Evolutionary conservation across 192 early-diverging fungal genomes (phyloP), one percentile per base, ranked within the genome.

Genomic region (Physocladia obscura): DNA sequence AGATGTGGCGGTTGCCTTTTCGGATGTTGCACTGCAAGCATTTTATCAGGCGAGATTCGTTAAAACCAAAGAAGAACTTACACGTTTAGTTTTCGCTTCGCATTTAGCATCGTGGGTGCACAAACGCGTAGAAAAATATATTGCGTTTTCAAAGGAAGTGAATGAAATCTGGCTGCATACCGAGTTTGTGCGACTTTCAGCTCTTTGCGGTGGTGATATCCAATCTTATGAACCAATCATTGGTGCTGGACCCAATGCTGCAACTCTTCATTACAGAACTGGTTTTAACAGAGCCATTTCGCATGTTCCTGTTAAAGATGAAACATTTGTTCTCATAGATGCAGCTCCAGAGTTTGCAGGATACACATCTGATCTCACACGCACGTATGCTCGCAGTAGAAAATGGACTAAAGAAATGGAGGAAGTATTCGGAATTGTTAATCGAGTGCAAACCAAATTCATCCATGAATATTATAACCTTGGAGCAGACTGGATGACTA

Each of bases 351-450:
- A 92, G 63, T 84, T 77, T 56, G 72, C 81, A 30, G 85, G 87
- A 68, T 97, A 97, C 77, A 91, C 90, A 24, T 90, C 88, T 13
- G 95, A 97, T 70, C 83, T 97, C 65, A 97, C 95, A 2, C 87
- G 95, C n/a, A 92, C 90, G 2, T 79, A 77, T 40, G 61, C 67
- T 5, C 58, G 71, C 3, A 27, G 47, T 3, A 50, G 50, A 1
- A 49, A 65, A 51, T 67, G 52, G 63, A 67, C 50, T 3, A 61
- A 13, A 3, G 19, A 75, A 36, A 60, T 69, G 67, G 24, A 51
- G 30, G 73, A 75, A 62, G 73, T 75, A 21, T 61, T 61, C 27
- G 64, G 67, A 29, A 75, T 75, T 40, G 73, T 75, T 4, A 27
- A 59, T n/a, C 51, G 67, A 11, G 73, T 75, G 17, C 73, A 75